Base-by-base conservation (phyloP, 2,329 filamentous ascomycete genomes). In the Diatrype stigma region DNA sequence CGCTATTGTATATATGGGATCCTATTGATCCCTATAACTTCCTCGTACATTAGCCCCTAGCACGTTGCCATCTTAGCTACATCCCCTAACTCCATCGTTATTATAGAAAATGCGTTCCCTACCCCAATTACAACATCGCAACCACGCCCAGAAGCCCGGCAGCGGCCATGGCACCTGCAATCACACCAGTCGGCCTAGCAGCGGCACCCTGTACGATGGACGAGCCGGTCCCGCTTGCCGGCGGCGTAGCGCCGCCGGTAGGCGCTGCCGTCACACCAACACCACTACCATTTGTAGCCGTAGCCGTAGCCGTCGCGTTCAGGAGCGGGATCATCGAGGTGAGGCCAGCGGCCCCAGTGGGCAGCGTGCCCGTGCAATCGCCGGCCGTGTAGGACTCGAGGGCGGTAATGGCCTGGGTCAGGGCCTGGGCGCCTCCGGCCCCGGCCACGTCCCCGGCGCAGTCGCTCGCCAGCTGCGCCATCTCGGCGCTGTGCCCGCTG, bases 61-160 rank as follows among this genome's bases (percentile, higher is more conserved):
- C n/a, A n/a, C n/a, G n/a, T n/a, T n/a, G n/a, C n/a, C n/a, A n/a
- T n/a, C n/a, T n/a, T n/a, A n/a, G n/a, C n/a, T n/a, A n/a, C n/a
- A n/a, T n/a, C n/a, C n/a, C n/a, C n/a, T n/a, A n/a, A n/a, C n/a
- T n/a, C n/a, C n/a, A n/a, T n/a, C n/a, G n/a, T n/a, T n/a, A n/a
- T n/a, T n/a, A n/a, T n/a, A n/a, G n/a, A n/a, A n/a, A n/a, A n/a
- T n/a, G n/a, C n/a, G n/a, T n/a, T n/a, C n/a, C n/a, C n/a, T n/a
- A 40, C 17, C 37, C 37, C 3, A 3, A 3, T 52, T 45, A 62
- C 21, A 63, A 50, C 8, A 73, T 70, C 3, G 72, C 70, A 3
- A 52, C 60, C n/a, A 53, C 59, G 42, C 61, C 62, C n/a, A 63
- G 38, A 35, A 62, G 30, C 32, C 59, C 62, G 32, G 61, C 62